phyloP scores from a whole-genome alignment of 2,329 filamentous ascomycete species.

The Aspergillus eucalypticola region DNA sequence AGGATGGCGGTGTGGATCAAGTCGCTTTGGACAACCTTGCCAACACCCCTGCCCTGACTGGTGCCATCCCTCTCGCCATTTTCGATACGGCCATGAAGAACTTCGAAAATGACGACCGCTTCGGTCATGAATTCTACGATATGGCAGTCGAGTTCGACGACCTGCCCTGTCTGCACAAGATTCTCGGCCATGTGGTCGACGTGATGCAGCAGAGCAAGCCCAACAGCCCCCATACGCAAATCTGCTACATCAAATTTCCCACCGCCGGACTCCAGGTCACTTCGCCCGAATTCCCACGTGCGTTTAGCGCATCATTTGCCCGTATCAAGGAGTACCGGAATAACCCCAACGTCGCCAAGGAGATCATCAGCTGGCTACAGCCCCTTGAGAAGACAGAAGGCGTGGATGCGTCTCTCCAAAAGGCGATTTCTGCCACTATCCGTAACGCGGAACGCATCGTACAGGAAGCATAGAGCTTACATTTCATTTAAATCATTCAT shows the following conservation, averaged over 20 bases:
- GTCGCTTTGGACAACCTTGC: slow-evolving; percentile 64
- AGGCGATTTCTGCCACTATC: slow-evolving; percentile 50
- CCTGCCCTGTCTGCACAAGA: slow-evolving; percentile 63
- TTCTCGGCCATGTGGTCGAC: slow-evolving; percentile 71
- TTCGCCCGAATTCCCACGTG: slow-evolving; percentile 71
- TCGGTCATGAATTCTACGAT: slow-evolving; percentile 77
- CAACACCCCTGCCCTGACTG: slow-evolving; percentile 77
- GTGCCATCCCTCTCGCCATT: slow-evolving; percentile 90
- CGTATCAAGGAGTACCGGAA: slow-evolving; percentile 58
- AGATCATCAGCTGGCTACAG: slow-evolving; percentile 52
- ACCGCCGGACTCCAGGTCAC: slow-evolving; percentile 64
- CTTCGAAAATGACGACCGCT: slow-evolving; percentile 64
- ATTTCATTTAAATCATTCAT: slow-evolving; percentile 8
- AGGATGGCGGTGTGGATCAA: slow-evolving; percentile 56
- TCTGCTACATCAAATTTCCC: slow-evolving; percentile 70
- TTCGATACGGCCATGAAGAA: slow-evolving; percentile 85
- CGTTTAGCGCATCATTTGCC: slow-evolving; percentile 65
- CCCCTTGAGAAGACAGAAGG: slow-evolving; percentile 47
- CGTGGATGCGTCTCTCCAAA: slow-evolving; percentile 55
- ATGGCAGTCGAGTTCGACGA: slow-evolving; percentile 71
- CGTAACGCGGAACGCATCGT: slow-evolving; percentile 35
- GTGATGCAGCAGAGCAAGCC: slow-evolving; percentile 63
- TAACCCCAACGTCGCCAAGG: slow-evolving; percentile 45
- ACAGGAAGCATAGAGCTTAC: slow-evolving; percentile 22
- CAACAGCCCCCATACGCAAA: slow-evolving; percentile 62